Conservation (phyloP, 129 eudicot species). For the Daucus carota region DNA sequence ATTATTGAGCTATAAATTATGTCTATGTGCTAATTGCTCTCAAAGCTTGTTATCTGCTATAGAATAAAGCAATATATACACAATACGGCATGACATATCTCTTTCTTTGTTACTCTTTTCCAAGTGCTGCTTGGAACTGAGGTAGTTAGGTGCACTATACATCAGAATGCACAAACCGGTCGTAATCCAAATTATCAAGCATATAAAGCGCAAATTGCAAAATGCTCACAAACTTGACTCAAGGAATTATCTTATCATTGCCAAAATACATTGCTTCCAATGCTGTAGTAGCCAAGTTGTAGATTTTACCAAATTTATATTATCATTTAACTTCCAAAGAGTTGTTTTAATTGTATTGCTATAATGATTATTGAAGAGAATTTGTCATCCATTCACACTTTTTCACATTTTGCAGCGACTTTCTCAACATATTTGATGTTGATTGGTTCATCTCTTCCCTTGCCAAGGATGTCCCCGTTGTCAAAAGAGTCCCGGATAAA, state of each 20-base stretch:
- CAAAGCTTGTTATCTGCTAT: neutral
- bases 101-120: neutral
- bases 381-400: conserved; percentile 5
- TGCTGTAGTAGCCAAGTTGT: neutral
- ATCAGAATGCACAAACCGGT: neutral
- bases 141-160: neutral
- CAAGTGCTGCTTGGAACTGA: neutral
- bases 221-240: neutral
- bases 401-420: conserved; percentile 57
- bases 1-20: neutral
- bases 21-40: neutral
- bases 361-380: neutral
- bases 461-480: conserved; percentile 77
- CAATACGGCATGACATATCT: neutral
- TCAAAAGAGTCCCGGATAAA: conserved; percentile 86
- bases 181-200: neutral
- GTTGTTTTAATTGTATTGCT: neutral
- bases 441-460: conserved; percentile 89
- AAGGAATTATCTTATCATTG: neutral
- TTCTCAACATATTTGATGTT: conserved; percentile 79
- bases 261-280: neutral
- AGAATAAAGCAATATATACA: neutral
- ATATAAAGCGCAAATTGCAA: neutral
- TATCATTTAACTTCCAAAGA: neutral
- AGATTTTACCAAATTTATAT: neutral